A percentile compares a stretch with the other conserved stretches of the same genome.
phyloP scores from a whole-genome alignment of 2,329 filamentous ascomycete genomes.

The Aspergillus puulaauensis region DNA sequence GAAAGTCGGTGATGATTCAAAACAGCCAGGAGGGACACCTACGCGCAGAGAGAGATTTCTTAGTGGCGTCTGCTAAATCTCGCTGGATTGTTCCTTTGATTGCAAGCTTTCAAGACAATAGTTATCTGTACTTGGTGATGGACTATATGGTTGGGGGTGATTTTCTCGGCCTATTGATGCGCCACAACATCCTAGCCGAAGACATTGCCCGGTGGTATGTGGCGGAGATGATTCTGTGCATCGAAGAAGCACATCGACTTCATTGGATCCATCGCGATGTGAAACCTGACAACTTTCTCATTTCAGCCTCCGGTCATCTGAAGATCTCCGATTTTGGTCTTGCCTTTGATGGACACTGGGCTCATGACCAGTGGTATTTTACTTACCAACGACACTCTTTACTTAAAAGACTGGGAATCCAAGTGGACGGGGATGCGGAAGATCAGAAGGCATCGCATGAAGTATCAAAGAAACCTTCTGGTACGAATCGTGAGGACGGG shows the following conservation, averaged over 20 bases:
- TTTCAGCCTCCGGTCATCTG: constrained; percentile 81
- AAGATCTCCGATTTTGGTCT: constrained; percentile 97
- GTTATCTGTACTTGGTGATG: constrained; percentile 90
- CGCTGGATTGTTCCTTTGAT: constrained; percentile 87
- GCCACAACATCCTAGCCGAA: constrained; percentile 80
- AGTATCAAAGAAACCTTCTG: constrained; percentile 16
- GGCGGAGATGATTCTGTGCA: constrained; percentile 92
- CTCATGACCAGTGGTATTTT: constrained; percentile 84
- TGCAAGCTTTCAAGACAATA: constrained; percentile 82
- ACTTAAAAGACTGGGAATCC: constrained; percentile 72
- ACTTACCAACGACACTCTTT: constrained; percentile 78
- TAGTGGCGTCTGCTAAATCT: constrained; percentile 85
- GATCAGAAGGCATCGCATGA: constrained; percentile 61
- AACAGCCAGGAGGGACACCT: constrained; percentile 92
- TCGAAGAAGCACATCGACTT: constrained; percentile 87
- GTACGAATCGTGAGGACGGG: background rate
- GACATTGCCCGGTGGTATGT: constrained; percentile 79
- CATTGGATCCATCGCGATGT: constrained; percentile 93
- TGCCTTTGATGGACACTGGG: constrained; percentile 93
- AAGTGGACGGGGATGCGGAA: constrained; percentile 69
- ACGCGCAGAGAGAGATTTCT: constrained; percentile 85
- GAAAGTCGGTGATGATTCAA: constrained; percentile 87
- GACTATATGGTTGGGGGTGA: constrained; percentile 98
- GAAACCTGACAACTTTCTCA: constrained; percentile 96
- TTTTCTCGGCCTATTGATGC: constrained; percentile 81